phyloP scores from a whole-genome alignment of 805 yeast genomes.

The Starmera amethionina region DNA sequence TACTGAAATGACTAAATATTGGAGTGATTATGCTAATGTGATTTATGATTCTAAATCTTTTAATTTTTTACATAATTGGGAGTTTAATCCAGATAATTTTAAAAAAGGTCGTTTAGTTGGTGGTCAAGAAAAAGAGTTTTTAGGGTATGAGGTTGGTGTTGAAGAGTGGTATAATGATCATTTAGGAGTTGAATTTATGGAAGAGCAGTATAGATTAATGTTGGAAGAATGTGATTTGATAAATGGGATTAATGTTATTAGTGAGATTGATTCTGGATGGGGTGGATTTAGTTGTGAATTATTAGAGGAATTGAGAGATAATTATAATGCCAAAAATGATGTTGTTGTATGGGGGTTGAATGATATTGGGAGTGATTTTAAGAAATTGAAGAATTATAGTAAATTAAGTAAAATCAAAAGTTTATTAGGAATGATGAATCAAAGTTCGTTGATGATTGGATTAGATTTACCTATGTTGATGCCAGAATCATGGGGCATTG shows the following conservation, averaged over 20 bases:
- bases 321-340: constrained; percentile 44
- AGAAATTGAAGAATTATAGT: constrained; percentile 7
- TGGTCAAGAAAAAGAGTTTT: constrained; percentile 31
- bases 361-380: constrained; percentile 12
- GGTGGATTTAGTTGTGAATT: constrained; percentile 57
- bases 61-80: constrained; percentile 50
- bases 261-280: constrained; percentile 79
- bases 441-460: constrained; percentile 50
- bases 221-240: constrained; percentile 72
- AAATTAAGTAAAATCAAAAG: constrained; percentile 34
- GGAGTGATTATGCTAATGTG: constrained; percentile 75
- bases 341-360: constrained; percentile 39
- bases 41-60: constrained; percentile 55
- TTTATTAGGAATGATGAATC: constrained; percentile 33
- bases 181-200: constrained; percentile 41
- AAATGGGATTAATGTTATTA: constrained; percentile 58
- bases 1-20: constrained; percentile 39
- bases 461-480: constrained; percentile 22
- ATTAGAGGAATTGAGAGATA: constrained; percentile 55
- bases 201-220: constrained; percentile 44
- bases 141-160: constrained; percentile 43
- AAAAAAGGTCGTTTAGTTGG: constrained; percentile 17
- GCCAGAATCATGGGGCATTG: constrained; percentile 7
- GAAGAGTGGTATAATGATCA: constrained; percentile 40
- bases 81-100: constrained; percentile 28